A percentile compares a stretch with the other conserved stretches of the same genome.
phyloP scores from a whole-genome alignment of 2,329 filamentous ascomycete genomes.

The Alternaria arbusti region DNA sequence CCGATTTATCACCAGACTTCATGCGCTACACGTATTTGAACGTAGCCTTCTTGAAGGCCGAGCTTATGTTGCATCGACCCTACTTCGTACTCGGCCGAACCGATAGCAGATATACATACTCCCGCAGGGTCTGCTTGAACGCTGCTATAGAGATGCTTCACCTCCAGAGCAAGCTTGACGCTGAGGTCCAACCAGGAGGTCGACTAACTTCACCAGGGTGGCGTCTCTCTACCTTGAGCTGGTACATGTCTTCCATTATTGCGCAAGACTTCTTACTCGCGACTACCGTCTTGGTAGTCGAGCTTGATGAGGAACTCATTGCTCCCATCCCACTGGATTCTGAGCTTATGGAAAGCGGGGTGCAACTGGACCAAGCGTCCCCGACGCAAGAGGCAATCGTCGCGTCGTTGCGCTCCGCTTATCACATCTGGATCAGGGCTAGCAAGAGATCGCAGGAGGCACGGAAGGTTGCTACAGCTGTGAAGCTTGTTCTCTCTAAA shows the following conservation, averaged over 20 bases:
- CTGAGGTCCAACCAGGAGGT: conserved; percentile 50
- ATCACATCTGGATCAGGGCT: conserved; percentile 33
- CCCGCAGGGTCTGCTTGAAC: conserved; percentile 53
- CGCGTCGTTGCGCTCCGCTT: conserved; percentile 25
- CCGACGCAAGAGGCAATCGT: conserved; percentile 36
- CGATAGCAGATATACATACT: conserved; percentile 49
- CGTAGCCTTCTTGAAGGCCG: conserved; percentile 40
- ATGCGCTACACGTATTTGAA: conserved; percentile 41
- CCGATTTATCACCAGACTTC: conserved; percentile 12
- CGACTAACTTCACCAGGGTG: conserved; percentile 30
- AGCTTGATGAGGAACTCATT: conserved; percentile 44
- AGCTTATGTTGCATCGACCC: conserved; percentile 47
- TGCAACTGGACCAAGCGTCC: conserved; percentile 25
- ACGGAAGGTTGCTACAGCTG: conserved; percentile 35
- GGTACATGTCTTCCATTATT: conserved; percentile 53
- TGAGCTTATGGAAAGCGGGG: conserved; percentile 4
- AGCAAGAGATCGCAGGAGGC: conserved; percentile 41
- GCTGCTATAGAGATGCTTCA: conserved; percentile 54
- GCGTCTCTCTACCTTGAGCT: conserved; percentile 51
- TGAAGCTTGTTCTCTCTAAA: conserved; percentile 37
- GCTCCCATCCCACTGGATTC: conserved; percentile 16
- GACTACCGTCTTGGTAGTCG: conserved; percentile 56
- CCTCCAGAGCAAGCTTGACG: conserved; percentile 53
- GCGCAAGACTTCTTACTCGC: conserved; percentile 58
- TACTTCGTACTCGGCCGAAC: conserved; percentile 45